Base-by-base conservation (phyloP, 805 yeast species). In the Hemisphaericaspora nanyangensis region DNA sequence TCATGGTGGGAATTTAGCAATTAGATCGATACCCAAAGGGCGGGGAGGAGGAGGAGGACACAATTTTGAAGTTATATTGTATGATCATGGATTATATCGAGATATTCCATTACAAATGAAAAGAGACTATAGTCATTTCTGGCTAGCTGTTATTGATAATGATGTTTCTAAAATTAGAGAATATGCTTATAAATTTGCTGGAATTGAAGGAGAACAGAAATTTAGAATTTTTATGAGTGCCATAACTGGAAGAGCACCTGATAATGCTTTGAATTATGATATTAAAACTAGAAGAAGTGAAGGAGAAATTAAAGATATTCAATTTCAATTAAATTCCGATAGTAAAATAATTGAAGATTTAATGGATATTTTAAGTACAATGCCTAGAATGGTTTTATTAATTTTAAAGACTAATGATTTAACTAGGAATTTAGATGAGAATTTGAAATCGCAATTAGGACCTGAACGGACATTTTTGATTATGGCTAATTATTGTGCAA, bases 1-100 rank as follows among this genome's bases (percentile, higher is more conserved):
- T 1, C 99, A 93, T 58, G 96, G 95, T 8, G 99, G 99, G 0
- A 93, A 93, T 54, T 67, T 93, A 43, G 96, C 98, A 0, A 87
- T 93, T 17, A 68, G 89, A 40, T 51, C 60, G 8, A 39, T 56
- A 7, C 53, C 55, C 15, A 63, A 71, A 25, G 16, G 13, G 17
- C n/a, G n/a, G n/a, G 11, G 11, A 8, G 11, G 26, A 8, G 8
- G 11, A 8, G 26, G 26, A 8, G 61, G 71, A 6, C 88, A 82
- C 55, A 90, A 91, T 56, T 93, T 93, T 58, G 99, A 93, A 60
- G 86, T 93, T 37, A 70, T 93, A 6, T 69, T 93, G 15, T 95
- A 88, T 57, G 99, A 93, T 62, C 99, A 93, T 60, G 99, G 99
- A 0, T 69, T 93, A 15, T 93, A 93, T 58, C 72, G 99, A 44